Evolutionary conservation across 495 filamentous ascomycete genomes (phyloP), one percentile per base, ranked within the genome.

Genomic region (Daldinia grandis): DNA sequence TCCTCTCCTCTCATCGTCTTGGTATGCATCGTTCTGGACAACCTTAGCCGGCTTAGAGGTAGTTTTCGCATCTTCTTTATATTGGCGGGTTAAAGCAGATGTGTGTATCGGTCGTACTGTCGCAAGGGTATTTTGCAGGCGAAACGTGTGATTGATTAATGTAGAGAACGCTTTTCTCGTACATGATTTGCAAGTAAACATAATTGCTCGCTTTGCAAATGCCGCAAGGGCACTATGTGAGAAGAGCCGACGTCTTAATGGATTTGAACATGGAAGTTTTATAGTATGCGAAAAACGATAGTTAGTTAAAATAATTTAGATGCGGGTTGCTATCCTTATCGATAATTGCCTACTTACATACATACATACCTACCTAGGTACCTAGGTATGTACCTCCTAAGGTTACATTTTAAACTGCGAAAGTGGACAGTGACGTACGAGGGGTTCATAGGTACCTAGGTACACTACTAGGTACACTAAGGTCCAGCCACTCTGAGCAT

Each of bases 171-270:
- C 69, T 56, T 59, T 77, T 35, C 76, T 74, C 35, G 76, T 62
- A 38, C 82, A 84, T 28, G 77, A 69, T 38, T 76, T 73, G 55
- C 82, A 82, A 58, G 76, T 73, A 54, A 79, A 82, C 82, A 83
- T 84, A 68, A 31, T 69, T 47, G 49, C 53, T 69, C 25, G 21
- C 47, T 44, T 50, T 54, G 24, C 25, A 37, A 37, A 57, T 24
- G 30, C 42, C 40, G 14, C 17, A 0, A 21, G 14, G 10, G 17
- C 37, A 56, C 42, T 47, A 21, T 62, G 27, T 49, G 35, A 37
- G 10, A 19, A 31, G 27, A 17, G 28, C 4, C 27, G 9, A 4
- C 8, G 24, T 31, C 19, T 54, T 55, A 42, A 50, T 50, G 8
- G 14, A 28, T 24, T 53, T 30, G 10, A 28, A 53, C 5, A 17